Evolutionary conservation across 1,284 basidiomycete species (phyloP).

Genomic region (Ceratobasidium sp.): DNA sequence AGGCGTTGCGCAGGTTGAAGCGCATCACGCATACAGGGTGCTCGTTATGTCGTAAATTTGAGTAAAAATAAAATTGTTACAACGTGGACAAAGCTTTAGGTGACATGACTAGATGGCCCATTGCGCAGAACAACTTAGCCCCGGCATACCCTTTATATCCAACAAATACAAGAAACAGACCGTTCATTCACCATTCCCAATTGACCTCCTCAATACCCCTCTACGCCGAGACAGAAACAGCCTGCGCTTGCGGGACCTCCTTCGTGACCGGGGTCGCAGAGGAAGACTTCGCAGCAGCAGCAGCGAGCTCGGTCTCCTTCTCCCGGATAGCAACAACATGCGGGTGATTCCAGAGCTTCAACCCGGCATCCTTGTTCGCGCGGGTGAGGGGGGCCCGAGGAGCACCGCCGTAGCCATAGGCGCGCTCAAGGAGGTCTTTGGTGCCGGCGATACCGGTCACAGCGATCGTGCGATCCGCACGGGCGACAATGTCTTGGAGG

Average conservation of each 20-base stretch:
- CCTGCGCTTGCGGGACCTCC: conserved; percentile 8
- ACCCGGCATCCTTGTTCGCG: conserved; percentile 59
- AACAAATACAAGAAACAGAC: conserved; percentile 37
- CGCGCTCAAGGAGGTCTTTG: conserved; percentile 79
- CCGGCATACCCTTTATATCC: conserved; percentile 23
- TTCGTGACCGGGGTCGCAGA: conserved; percentile 11
- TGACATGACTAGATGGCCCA: conserved; percentile 29
- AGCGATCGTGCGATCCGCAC: conserved; percentile 82
- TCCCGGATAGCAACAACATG: conserved; percentile 73
- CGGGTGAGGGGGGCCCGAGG: conserved; percentile 80
- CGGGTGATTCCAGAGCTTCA: conserved; percentile 73
- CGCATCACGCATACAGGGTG: not conserved
- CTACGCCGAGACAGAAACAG: conserved; percentile 24
- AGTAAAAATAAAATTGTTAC: conserved; percentile 34
- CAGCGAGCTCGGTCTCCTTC: conserved; percentile 60
- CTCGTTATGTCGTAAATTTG: conserved; percentile 25
- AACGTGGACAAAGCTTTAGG: conserved; percentile 40
- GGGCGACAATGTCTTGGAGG: conserved; percentile 81
- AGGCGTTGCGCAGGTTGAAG: not conserved
- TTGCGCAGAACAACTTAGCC: not conserved
- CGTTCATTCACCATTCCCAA: conserved; percentile 7
- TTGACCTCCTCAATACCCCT: not conserved
- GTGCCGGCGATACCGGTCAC: conserved; percentile 84
- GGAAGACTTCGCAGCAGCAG: conserved; percentile 5
- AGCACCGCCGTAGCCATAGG: conserved; percentile 76